phyloP scores from a whole-genome alignment of 352 stramenopile genomes.

The Phytopythium oedochilum region DNA sequence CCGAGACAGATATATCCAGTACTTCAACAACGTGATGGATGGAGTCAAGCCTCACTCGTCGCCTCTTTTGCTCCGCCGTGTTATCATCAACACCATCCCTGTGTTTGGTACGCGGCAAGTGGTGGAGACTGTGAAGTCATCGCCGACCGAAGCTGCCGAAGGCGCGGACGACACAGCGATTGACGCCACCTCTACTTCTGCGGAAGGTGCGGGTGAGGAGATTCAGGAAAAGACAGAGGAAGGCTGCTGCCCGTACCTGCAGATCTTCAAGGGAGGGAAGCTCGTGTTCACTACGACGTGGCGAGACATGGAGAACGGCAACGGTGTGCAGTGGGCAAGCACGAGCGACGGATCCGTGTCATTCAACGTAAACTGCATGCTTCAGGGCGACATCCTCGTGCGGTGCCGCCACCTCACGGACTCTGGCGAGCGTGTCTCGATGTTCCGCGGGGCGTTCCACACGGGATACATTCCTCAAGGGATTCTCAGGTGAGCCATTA shows the following conservation, averaged over 20 bases:
- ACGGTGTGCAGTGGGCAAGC: constrained; percentile 90
- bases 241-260: constrained; percentile 96
- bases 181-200: neutral
- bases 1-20: constrained; percentile 90
- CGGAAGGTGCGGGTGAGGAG: constrained; percentile 34
- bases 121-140: constrained; percentile 51
- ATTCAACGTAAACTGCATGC: constrained; percentile 94
- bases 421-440: constrained; percentile 86
- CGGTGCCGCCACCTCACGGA: constrained; percentile 94
- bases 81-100: constrained; percentile 96
- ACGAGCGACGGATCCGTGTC: constrained; percentile 85
- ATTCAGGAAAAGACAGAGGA: constrained; percentile 65
- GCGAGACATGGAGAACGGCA: constrained; percentile 79
- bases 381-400: constrained; percentile 97
- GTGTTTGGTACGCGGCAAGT: constrained; percentile 73
- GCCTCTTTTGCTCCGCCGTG: constrained; percentile 91
- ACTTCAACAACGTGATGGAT: constrained; percentile 98
- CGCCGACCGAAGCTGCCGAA: constrained; percentile 24
- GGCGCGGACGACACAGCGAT: constrained; percentile 6
- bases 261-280: constrained; percentile 97
- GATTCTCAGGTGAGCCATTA: constrained; percentile 77
- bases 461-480: constrained; percentile 96
- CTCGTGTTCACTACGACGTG: constrained; percentile 94
- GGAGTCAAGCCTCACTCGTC: constrained; percentile 92
- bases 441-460: constrained; percentile 98